phyloP scores from a whole-genome alignment of 2,329 filamentous ascomycete genomes.

The Calonectria leucothoes region DNA sequence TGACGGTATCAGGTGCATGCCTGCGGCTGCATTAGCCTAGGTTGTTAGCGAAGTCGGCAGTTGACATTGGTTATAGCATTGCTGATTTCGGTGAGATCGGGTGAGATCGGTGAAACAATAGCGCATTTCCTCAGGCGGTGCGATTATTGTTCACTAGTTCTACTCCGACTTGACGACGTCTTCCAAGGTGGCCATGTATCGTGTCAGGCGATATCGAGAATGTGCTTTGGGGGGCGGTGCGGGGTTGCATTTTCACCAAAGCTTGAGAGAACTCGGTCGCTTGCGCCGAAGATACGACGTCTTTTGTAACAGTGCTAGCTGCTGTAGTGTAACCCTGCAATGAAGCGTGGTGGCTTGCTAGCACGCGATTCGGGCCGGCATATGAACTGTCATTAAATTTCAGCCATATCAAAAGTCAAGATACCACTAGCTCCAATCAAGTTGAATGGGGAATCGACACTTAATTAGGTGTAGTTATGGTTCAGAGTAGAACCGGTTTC shows the following conservation, averaged over 20 bases:
- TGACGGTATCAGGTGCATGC: neutral
- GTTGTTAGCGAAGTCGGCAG: neutral
- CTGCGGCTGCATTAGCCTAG: neutral
- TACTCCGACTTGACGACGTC: neutral
- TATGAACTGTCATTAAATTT: neutral
- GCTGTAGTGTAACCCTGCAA: neutral
- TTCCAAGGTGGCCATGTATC: neutral
- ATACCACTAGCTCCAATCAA: neutral
- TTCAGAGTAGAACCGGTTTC: too few species aligned
- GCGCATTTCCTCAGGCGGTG: neutral
- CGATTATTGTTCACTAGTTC: neutral
- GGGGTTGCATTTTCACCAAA: neutral
- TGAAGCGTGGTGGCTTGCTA: neutral
- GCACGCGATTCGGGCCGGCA: neutral
- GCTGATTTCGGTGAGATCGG: neutral
- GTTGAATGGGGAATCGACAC: neutral
- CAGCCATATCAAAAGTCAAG: neutral
- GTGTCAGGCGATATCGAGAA: neutral
- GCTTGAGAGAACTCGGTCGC: neutral
- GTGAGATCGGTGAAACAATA: neutral
- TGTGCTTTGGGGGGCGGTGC: neutral
- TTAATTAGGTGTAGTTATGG: neutral
- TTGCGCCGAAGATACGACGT: neutral
- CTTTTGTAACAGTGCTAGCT: neutral
- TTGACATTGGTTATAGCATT: neutral